Percentiles rank a stretch among this genome's conserved stretches.
Conservation (phyloP, 2,329 filamentous ascomycete species). For the Pestalotiopsis sp. region DNA sequence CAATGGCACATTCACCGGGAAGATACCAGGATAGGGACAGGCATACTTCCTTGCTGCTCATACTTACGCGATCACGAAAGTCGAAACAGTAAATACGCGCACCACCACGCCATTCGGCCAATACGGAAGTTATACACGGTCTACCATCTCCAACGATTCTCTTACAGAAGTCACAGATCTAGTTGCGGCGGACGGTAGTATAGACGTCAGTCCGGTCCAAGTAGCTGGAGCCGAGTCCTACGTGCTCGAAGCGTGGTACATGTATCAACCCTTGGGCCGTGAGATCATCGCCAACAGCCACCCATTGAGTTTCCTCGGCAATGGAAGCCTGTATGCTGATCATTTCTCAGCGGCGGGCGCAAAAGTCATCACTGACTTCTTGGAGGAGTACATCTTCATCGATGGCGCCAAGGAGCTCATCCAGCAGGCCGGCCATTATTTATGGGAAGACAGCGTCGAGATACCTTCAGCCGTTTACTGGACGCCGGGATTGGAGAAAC, state of each 20-base stretch:
- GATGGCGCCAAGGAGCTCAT: constrained; percentile 1
- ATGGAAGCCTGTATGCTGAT: neutral
- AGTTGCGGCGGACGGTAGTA: neutral
- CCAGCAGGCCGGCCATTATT: neutral
- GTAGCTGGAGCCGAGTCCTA: neutral
- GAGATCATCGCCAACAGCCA: neutral
- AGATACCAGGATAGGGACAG: neutral
- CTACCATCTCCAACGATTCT: neutral
- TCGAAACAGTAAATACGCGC: neutral
- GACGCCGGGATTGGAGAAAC: neutral
- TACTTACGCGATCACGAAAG: neutral
- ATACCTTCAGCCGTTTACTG: neutral
- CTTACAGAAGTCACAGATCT: neutral
- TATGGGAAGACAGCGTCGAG: constrained; percentile 11
- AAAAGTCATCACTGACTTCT: neutral
- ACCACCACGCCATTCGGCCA: neutral
- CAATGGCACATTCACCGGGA: neutral
- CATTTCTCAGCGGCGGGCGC: constrained; percentile 1
- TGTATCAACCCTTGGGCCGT: neutral
- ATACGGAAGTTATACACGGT: neutral
- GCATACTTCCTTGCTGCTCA: neutral
- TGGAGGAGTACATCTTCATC: neutral
- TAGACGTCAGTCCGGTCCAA: neutral
- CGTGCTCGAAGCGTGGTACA: neutral
- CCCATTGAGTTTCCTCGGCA: neutral